phyloP scores from a whole-genome alignment of 75 land plant genomes.

The Selaginella tamariscina region DNA sequence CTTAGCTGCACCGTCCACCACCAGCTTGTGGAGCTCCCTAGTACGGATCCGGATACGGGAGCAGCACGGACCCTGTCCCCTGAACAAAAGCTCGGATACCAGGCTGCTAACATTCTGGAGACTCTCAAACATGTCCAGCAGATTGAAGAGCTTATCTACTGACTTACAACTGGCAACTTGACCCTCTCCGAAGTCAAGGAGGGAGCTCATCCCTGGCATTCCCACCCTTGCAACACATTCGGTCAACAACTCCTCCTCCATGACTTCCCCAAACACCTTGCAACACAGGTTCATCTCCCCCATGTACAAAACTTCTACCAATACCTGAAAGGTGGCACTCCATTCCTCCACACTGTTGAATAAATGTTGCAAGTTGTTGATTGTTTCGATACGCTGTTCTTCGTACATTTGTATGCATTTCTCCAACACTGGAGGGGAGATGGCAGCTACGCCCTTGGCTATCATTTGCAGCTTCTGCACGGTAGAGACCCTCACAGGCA shows the following conservation, averaged over 20 bases:
- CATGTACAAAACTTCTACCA: not conserved
- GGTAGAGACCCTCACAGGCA: slow-evolving; percentile 13
- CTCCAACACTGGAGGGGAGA: not conserved
- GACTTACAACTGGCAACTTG: not conserved
- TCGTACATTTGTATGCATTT: not conserved
- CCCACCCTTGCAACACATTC: not conserved
- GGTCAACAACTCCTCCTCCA: not conserved
- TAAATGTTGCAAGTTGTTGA: too few relatives aligned
- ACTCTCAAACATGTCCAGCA: not conserved
- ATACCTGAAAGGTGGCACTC: not conserved
- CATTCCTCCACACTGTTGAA: not conserved
- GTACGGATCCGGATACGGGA: not conserved
- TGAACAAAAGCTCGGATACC: not conserved
- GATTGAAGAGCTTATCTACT: not conserved
- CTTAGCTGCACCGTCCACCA: not conserved
- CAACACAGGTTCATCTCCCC: not conserved
- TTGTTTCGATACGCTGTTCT: not conserved
- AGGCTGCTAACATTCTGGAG: not conserved
- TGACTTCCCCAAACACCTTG: not conserved
- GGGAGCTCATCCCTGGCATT: not conserved
- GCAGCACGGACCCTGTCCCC: not conserved
- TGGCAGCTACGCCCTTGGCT: slow-evolving; percentile 30
- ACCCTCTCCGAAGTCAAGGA: not conserved
- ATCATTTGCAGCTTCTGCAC: slow-evolving; percentile 40
- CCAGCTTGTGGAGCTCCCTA: not conserved